Evolutionary conservation across 2,329 filamentous ascomycete species (phyloP).

Genomic region (Dactylellina haptotyla): DNA sequence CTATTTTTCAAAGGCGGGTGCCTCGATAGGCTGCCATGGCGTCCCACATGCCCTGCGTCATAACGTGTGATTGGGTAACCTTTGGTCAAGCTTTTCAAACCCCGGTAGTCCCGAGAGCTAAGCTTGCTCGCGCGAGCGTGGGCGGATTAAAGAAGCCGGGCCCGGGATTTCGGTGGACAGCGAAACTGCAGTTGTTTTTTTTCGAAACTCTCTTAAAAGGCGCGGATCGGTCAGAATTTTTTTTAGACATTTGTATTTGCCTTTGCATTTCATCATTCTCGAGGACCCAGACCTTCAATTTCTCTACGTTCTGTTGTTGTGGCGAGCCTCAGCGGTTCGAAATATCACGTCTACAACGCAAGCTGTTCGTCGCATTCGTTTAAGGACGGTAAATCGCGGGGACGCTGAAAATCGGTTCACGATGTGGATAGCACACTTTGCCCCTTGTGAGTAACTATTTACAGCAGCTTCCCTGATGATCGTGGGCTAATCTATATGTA

Average conservation of each 20-base stretch:
- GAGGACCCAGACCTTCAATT: background rate
- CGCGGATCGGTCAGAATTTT: no score
- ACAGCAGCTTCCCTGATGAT: background rate
- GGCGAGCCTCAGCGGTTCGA: background rate
- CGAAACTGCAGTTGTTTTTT: background rate
- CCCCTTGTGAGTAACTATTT: slow-evolving; percentile 28
- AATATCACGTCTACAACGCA: slow-evolving; percentile 28
- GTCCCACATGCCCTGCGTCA: background rate
- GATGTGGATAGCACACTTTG: slow-evolving; percentile 39
- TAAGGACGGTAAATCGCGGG: background rate
- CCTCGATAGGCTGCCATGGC: no score
- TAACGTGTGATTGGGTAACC: background rate
- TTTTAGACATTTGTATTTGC: no score
- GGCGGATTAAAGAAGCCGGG: background rate
- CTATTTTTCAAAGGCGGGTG: no score
- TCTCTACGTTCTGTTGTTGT: background rate
- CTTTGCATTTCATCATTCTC: background rate
- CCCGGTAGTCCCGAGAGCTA: background rate
- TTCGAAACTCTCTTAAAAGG: background rate
- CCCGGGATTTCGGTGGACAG: background rate
- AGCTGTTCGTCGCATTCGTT: background rate
- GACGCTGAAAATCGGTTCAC: background rate
- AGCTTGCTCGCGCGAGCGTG: background rate
- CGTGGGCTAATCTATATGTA: background rate
- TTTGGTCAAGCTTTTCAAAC: background rate